Conservation (phyloP, 2,329 filamentous ascomycete species). For the Trichoderma aggressivum region DNA sequence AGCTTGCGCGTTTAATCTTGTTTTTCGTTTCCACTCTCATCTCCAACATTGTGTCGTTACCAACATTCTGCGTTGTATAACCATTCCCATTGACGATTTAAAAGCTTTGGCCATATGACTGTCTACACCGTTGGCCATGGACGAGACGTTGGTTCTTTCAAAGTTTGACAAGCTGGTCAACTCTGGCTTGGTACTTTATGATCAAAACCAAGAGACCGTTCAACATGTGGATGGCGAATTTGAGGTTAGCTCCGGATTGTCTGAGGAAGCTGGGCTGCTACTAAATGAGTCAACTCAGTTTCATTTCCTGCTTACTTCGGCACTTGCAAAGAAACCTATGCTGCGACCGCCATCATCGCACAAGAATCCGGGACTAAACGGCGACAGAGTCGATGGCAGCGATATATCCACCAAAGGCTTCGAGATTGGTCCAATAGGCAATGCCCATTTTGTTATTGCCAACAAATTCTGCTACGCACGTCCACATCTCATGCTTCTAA, state of each 20-base stretch:
- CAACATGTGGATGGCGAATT: not conserved
- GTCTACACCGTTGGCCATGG: not conserved
- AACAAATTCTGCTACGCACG: not conserved
- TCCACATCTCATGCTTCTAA: not conserved
- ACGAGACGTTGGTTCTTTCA: not conserved
- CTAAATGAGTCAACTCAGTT: not conserved
- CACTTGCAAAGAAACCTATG: not conserved
- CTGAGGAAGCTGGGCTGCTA: not conserved
- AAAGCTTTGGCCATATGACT: not conserved
- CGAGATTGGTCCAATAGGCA: not conserved
- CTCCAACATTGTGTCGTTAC: not conserved
- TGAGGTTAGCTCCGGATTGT: not conserved
- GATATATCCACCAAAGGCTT: not conserved
- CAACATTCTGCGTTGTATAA: not conserved
- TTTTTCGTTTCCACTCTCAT: not conserved
- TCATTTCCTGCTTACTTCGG: not conserved
- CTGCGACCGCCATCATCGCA: not conserved
- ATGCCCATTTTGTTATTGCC: not conserved
- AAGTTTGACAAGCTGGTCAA: not conserved
- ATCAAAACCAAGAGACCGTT: not conserved
- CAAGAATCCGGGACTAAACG: not conserved
- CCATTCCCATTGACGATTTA: not conserved
- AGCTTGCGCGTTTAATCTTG: not conserved
- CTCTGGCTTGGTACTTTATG: not conserved
- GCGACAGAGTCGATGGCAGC: not conserved